A percentile compares a stretch with the other conserved stretches of the same genome.
These are phyloP conservation scores for Apophysomyces ossiformis DNA, from an alignment of 371 early-diverging fungal species.

Conservation along the genomic window DNA sequence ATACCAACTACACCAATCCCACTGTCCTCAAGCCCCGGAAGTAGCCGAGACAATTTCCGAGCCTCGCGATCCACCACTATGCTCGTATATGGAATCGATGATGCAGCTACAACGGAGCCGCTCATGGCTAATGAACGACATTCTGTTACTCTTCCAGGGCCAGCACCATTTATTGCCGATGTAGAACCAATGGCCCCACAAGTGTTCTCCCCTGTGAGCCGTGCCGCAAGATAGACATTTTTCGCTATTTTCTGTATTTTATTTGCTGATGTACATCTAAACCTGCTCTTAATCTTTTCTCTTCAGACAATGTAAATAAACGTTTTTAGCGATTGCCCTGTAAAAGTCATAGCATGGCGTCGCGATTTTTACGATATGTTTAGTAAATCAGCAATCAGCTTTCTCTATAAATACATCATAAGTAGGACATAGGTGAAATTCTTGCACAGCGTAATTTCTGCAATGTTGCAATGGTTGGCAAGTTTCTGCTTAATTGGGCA, in stretches of 20 bases:
- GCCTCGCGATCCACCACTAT: not conserved
- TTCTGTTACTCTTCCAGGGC: not conserved
- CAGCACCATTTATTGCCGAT: not conserved
- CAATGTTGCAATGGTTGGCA: too few relatives aligned
- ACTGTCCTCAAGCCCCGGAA: not conserved
- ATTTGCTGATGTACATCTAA: conserved; percentile 1
- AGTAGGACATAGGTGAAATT: too few relatives aligned
- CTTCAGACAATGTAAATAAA: conserved; percentile 1
- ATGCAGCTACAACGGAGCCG: not conserved
- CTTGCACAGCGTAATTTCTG: too few relatives aligned
- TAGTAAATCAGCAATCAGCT: too few relatives aligned
- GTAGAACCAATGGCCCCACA: not conserved
- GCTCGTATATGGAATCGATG: not conserved
- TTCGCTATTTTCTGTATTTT: not conserved
- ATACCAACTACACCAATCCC: not conserved
- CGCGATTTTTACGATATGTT: too few relatives aligned
- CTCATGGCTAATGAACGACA: not conserved
- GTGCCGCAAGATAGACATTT: not conserved
- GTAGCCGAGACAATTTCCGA: not conserved
- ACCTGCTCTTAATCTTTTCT: not conserved
- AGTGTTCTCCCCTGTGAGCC: not conserved
- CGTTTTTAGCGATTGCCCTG: too few relatives aligned
- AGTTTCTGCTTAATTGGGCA: too few relatives aligned
- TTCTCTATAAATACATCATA: too few relatives aligned
- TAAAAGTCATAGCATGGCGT: too few relatives aligned